Base-by-base conservation (phyloP, 1,284 basidiomycete genomes). In the Dichomitus squalens region DNA sequence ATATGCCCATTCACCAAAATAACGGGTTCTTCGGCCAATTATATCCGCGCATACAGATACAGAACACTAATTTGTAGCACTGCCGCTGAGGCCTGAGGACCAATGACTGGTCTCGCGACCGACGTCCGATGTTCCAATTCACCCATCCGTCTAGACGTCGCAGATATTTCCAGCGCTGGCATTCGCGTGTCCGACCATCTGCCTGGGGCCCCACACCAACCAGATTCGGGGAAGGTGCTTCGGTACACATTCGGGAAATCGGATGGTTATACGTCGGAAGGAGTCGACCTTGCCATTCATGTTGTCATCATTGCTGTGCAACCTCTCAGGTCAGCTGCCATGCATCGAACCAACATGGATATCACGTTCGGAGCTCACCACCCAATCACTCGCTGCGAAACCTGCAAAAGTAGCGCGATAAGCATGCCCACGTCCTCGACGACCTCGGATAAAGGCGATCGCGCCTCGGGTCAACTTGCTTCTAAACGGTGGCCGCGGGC, bases 231-330 rank as follows among this genome's bases (percentile, higher is more conserved):
- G 41, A 33, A 27, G 33, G 18, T 20, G 11, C 50, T 60, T 63
- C 61, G 61, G 61, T 63, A 46, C 58, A 60, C 58, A 52, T 53
- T 63, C 61, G 61, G 61, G 48, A 52, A 41, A 58, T 53, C 49
- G 23, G 57, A 29, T 47, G 44, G 58, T 47, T 51, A 60, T 60
- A 63, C 36, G 48, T 63, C 61, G 61, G 61, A 53, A 27, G 44
- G 27, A n/a, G n/a, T 11, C 31, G n/a, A 21, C 16, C 44, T 47
- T 29, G 11, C 44, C 12, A n/a, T 46, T 2, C n/a, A 31, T 5
- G 29, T 29, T n/a, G 41, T 9, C 9, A 44, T n/a, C n/a, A 16
- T 44, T n/a, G n/a, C 41, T 27, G 27, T 11, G 6, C 7, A n/a
- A 8, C 12, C 41, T 2, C 14, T 1, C 8, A 9, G 16, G 41